phyloP scores from a whole-genome alignment of 2,329 filamentous ascomycete species.

The Elsinoe fawcettii region DNA sequence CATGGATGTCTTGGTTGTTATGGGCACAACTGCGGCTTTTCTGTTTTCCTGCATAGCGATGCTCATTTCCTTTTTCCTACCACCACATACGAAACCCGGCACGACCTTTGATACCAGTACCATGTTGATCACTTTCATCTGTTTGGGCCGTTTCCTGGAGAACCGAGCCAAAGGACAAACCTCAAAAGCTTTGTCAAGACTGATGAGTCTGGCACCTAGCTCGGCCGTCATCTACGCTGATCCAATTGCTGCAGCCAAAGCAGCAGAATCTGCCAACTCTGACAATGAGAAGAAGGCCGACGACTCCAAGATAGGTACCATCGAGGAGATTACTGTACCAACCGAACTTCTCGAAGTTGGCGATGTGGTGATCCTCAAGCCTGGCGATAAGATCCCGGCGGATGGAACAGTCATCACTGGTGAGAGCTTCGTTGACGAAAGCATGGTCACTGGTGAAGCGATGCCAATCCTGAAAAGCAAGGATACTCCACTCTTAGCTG shows the following conservation, averaged over 20 bases:
- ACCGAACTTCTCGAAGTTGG: conserved; percentile 92
- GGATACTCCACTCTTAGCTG: conserved; percentile 73
- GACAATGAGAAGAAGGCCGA: conserved; percentile 29
- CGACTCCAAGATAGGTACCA: conserved; percentile 48
- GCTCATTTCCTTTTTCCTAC: conserved; percentile 67
- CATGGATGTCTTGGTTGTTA: conserved; percentile 92
- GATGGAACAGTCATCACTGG: conserved; percentile 82
- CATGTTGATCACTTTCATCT: conserved; percentile 96
- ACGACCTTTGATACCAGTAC: conserved; percentile 97
- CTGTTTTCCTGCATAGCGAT: conserved; percentile 90
- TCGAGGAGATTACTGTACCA: conserved; percentile 79
- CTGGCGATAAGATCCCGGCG: conserved; percentile 93
- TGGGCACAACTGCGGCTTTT: conserved; percentile 92
- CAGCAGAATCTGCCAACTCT: conserved; percentile 57
- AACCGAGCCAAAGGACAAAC: conserved; percentile 95
- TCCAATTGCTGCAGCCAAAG: conserved; percentile 86
- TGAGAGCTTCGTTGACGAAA: conserved; percentile 91
- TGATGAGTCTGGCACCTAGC: conserved; percentile 93
- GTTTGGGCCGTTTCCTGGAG: conserved; percentile 81
- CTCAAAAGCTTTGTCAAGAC: conserved; percentile 79
- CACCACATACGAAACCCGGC: conserved; percentile 69
- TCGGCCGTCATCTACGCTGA: conserved; percentile 97
- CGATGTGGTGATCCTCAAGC: conserved; percentile 85
- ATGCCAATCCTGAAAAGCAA: conserved; percentile 89
- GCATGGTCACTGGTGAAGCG: conserved; percentile 96